Evolutionary conservation across 352 stramenopile species (phyloP).

Genomic region (Pythium sukuiense): DNA sequence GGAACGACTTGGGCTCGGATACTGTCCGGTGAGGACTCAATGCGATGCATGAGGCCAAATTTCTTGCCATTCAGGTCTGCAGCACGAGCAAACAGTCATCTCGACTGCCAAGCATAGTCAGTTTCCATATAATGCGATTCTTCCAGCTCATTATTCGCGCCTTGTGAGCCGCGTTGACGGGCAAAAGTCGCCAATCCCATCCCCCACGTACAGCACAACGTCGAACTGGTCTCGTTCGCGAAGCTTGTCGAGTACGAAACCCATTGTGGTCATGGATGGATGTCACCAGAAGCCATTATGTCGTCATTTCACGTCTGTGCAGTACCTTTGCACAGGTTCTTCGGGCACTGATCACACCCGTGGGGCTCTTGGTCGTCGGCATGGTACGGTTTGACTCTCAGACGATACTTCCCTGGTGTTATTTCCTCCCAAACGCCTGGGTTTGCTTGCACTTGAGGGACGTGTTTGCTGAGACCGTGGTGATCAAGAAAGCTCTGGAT

Average conservation of each 20-base stretch:
- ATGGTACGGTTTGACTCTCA: constrained; percentile 46
- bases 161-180: constrained; percentile 36
- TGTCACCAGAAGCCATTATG: not conserved
- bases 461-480: constrained; percentile 28
- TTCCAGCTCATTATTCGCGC: constrained; percentile 18
- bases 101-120: not conserved
- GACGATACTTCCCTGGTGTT: constrained; percentile 11
- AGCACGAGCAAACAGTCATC: constrained; percentile 15
- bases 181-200: constrained; percentile 55
- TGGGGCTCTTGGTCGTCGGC: constrained; percentile 31
- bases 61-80: constrained; percentile 27
- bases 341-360: constrained; percentile 41
- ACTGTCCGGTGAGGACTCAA: constrained; percentile 29
- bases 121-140: not conserved
- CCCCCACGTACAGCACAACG: constrained; percentile 57
- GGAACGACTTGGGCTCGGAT: constrained; percentile 38
- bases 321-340: constrained; percentile 66
- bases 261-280: constrained; percentile 6
- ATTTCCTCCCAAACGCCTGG: constrained; percentile 9
- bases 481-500: constrained; percentile 45
- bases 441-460: constrained; percentile 27
- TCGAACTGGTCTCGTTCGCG: constrained; percentile 32
- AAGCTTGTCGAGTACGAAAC: constrained; percentile 40
- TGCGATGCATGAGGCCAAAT: constrained; percentile 37
- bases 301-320: not conserved